phyloP scores from a whole-genome alignment of 139 green algal genomes.

The Haematococcus sp. region DNA sequence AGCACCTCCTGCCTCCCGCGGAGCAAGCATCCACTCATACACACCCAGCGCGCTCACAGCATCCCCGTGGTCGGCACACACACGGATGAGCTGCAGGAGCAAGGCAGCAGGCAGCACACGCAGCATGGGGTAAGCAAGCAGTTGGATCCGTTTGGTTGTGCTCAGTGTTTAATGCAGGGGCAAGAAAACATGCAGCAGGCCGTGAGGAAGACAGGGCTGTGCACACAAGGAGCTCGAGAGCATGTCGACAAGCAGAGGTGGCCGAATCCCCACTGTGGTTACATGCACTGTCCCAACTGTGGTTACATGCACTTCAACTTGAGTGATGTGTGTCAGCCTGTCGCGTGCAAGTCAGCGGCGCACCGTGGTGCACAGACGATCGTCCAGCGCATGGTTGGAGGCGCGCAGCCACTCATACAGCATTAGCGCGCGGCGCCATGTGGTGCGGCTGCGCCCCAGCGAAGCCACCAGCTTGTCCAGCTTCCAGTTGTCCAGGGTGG shows the following conservation, averaged over 20 bases:
- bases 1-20: conserved; percentile 52
- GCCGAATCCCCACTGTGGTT: too few relatives aligned
- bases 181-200: too few relatives aligned
- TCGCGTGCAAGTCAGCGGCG: too few relatives aligned
- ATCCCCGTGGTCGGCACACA: conserved; percentile 76
- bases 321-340: too few relatives aligned
- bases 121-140: background rate
- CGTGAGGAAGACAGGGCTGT: too few relatives aligned
- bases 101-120: background rate
- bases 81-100: conserved; percentile 66
- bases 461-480: conserved; percentile 81
- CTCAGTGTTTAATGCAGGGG: too few relatives aligned
- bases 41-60: conserved; percentile 62
- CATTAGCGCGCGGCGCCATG: conserved; percentile 71
- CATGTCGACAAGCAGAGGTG: too few relatives aligned
- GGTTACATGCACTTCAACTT: background rate
- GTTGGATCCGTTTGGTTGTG: too few relatives aligned
- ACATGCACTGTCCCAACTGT: background rate
- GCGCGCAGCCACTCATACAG: conserved; percentile 75
- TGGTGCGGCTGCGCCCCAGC: conserved; percentile 66
- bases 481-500: conserved; percentile 70
- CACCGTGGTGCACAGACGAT: conserved; percentile 80
- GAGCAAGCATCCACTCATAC: conserved; percentile 85
- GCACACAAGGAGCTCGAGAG: too few relatives aligned
- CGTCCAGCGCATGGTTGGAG: conserved; percentile 67